Evolutionary conservation across 305 asterid genomes (phyloP).

Genomic region (Fraxinus nigra): DNA sequence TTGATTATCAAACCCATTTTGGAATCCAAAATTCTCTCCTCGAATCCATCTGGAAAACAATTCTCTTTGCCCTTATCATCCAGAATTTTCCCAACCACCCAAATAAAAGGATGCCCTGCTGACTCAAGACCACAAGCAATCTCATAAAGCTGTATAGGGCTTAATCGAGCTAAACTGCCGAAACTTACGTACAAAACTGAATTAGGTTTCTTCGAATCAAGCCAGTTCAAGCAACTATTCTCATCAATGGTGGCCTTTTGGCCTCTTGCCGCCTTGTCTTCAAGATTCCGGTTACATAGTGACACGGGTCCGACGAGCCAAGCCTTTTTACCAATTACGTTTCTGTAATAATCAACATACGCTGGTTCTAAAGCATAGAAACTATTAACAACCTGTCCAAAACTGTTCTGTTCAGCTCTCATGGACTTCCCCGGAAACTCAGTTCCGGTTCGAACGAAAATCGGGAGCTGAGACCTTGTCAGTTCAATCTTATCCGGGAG

Average conservation of each 20-base stretch:
- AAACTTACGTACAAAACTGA: slow-evolving; percentile 31
- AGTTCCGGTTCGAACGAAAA: not conserved
- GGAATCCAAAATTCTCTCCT: slow-evolving; percentile 18
- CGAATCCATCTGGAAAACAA: slow-evolving; percentile 33
- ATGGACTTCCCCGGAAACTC: not conserved
- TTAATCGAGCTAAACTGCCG: slow-evolving; percentile 23
- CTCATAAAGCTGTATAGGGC: slow-evolving; percentile 22
- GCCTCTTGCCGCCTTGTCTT: slow-evolving; percentile 31
- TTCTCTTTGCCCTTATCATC: slow-evolving; percentile 7
- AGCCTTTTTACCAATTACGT: slow-evolving; percentile 18
- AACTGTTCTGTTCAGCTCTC: slow-evolving; percentile 16
- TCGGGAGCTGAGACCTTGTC: slow-evolving; percentile 12
- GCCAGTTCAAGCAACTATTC: slow-evolving; percentile 28
- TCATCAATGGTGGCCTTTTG: slow-evolving; percentile 15
- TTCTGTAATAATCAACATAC: slow-evolving; percentile 25
- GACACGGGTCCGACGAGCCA: slow-evolving; percentile 38
- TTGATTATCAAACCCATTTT: slow-evolving; percentile 25
- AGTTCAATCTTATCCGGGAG: slow-evolving; percentile 28
- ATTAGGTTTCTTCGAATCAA: slow-evolving; percentile 23
- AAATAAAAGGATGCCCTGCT: slow-evolving; percentile 27
- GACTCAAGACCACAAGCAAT: slow-evolving; percentile 35
- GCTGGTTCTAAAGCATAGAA: slow-evolving; percentile 33
- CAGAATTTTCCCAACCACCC: slow-evolving; percentile 24
- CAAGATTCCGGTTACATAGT: slow-evolving; percentile 23
- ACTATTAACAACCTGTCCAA: slow-evolving; percentile 34